These are phyloP conservation scores for Coniochaeta sp. DNA, from an alignment of 2,329 filamentous ascomycete genomes.

Conservation along the genomic window DNA sequence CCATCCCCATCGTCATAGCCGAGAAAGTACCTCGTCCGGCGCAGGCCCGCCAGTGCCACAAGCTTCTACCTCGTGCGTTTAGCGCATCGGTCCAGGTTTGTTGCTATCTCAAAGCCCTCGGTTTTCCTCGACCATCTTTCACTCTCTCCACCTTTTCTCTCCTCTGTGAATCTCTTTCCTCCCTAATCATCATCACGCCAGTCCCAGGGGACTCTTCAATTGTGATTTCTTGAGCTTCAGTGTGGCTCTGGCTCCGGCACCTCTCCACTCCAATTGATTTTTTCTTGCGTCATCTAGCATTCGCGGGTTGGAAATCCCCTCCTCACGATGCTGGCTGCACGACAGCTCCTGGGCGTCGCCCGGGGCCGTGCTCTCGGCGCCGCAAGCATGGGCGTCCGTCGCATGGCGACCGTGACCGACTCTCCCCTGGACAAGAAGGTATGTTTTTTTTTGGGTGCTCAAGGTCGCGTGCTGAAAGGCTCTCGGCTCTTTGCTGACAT, in stretches of 20 bases:
- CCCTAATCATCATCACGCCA: slow-evolving; percentile 8
- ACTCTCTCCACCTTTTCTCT: slow-evolving; percentile 24
- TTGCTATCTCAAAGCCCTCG: slow-evolving; percentile 4
- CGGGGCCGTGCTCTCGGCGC: slow-evolving; percentile 48
- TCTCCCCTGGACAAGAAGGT: slow-evolving; percentile 86
- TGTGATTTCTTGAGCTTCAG: slow-evolving; percentile 14
- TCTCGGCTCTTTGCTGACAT: slow-evolving; percentile 7
- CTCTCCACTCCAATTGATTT: slow-evolving; percentile 28
- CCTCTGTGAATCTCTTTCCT: slow-evolving; percentile 12
- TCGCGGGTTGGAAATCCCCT: background rate
- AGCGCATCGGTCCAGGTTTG: slow-evolving; percentile 2
- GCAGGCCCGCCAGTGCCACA: background rate
- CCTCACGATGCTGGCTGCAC: slow-evolving; percentile 60
- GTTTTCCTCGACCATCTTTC: slow-evolving; percentile 18
- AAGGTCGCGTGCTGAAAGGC: background rate
- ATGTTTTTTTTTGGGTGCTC: slow-evolving; percentile 17
- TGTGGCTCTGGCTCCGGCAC: slow-evolving; percentile 14
- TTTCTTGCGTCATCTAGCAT: slow-evolving; percentile 7
- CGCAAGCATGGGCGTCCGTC: slow-evolving; percentile 54
- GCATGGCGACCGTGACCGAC: slow-evolving; percentile 81
- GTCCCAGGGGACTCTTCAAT: slow-evolving; percentile 6
- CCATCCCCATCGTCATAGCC: slow-evolving; percentile 19
- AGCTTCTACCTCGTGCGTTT: slow-evolving; percentile 1
- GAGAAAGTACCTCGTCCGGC: slow-evolving; percentile 9
- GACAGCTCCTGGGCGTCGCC: slow-evolving; percentile 59